Evolutionary conservation across 768 basidiomycete species (phyloP), one percentile per base, ranked within the genome.

Genomic region (Amyloporia xantha): DNA sequence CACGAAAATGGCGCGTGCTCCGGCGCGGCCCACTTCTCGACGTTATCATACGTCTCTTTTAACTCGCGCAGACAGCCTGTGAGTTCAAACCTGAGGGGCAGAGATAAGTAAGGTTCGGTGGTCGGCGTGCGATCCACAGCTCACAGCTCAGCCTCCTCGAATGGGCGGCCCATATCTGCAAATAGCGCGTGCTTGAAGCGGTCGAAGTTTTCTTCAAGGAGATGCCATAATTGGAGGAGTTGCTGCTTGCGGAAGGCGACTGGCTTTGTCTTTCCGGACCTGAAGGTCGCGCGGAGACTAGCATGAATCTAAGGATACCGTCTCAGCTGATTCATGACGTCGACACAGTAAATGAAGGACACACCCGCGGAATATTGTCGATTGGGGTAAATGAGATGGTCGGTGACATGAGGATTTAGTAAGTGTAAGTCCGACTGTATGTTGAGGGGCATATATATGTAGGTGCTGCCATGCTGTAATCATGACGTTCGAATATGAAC

Each of bases 1-100:
- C 85, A 13, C 24, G 64, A 72, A 57, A 84, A 84, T 0, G 74
- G 58, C 2, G 80, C 73, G 25, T 66, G 74, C 48, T 82, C 76
- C 0, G 85, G 72, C 58, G 80, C 82, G 0, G 83, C 69, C 91
- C 91, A 93, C 56, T 78, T 81, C 28, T 80, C 82, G 40, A 94
- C 76, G 49, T 75, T 76, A 35, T 77, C 68, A 56, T 83, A 78
- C 12, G 82, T 78, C 0, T 65, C 58, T 58, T 73, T 71, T 55
- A 69, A 68, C 54, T 80, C 89, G 15, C 59, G 54, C n/a, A 85
- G 68, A 10, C 73, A 69, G 4, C 73, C 58, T 36, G 68, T 63
- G 41, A 86, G 69, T 58, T 92, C 90, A 11, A 84, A 68, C 59
- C 86, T 89, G n/a, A n/a, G n/a, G n/a, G n/a, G n/a, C n/a, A n/a